A percentile compares a stretch with the other conserved stretches of the same genome.
Conservation (phyloP, 2,329 filamentous ascomycete genomes). For the Colletotrichum australisinense region DNA sequence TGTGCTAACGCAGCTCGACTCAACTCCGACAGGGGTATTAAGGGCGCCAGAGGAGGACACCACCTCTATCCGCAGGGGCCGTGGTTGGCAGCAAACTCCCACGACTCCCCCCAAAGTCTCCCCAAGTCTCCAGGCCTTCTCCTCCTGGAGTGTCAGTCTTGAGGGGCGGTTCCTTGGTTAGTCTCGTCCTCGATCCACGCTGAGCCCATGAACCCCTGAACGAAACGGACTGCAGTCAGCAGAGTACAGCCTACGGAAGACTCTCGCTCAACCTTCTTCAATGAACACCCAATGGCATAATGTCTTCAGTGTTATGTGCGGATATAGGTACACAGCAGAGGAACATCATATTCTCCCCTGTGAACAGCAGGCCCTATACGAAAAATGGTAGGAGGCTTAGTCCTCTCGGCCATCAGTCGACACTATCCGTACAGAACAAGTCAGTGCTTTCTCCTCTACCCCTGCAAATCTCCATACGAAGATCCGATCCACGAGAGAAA, state of each 20-base stretch:
- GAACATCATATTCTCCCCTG: background rate
- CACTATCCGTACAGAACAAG: background rate
- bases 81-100: slow-evolving; percentile 8
- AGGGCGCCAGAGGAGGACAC: background rate
- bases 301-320: background rate
- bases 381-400: slow-evolving; percentile 6
- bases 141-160: slow-evolving; percentile 4
- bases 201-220: background rate
- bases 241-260: background rate
- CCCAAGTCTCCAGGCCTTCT: background rate
- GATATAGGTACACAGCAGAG: too few species aligned
- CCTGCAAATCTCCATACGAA: slow-evolving; percentile 29
- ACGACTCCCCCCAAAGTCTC: background rate
- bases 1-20: slow-evolving; percentile 1
- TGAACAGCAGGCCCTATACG: background rate
- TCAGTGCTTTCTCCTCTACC: background rate
- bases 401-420: slow-evolving; percentile 12
- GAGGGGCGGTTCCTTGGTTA: background rate
- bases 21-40: slow-evolving; percentile 16
- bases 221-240: background rate
- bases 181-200: background rate
- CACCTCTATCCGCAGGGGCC: slow-evolving; percentile 12
- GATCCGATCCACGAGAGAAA: slow-evolving; percentile 30
- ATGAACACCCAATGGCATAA: background rate
- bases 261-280: background rate